Evolutionary conservation across 768 basidiomycete genomes (phyloP), one percentile per base, ranked within the genome.

Genomic region (Russula compacta): DNA sequence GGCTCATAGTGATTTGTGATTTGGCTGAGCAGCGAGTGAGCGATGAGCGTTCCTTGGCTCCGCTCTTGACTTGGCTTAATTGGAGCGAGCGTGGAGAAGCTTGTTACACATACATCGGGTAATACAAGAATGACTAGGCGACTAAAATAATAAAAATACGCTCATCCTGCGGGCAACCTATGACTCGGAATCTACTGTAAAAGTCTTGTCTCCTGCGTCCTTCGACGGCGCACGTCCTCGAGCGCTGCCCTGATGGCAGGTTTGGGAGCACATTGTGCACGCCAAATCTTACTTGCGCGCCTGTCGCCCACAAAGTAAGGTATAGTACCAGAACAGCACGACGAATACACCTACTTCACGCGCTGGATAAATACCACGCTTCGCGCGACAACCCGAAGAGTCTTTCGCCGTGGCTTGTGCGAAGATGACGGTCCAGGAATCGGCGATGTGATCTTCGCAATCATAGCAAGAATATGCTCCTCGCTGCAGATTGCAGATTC

Each of bases 391-490:
- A 76, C 78, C 70, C 82, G 87, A 38, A 93, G 72, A 14, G 78
- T 81, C 10, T 77, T 78, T 57, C 68, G 70, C 67, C 74, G 82
- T 58, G 72, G 77, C 11, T 69, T 51, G 21, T 73, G 70, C 1
- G 75, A 14, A 33, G 42, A 60, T 3, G 77, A 60, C 5, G 77
- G 73, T 7, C 71, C 72, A 10, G 76, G 67, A 6, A 78, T 69
- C 3, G 85, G 84, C 69, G 84, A 91, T 6, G 89, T 90, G 65
- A 90, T 84, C 47, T 77, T 77, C 8, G 91, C 83, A 67, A 93
- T 89, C 15, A 87, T 81, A 24, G 87, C 84, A 58, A 88, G 76
- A 42, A 92, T 85, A 55, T 79, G 85, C 65, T 79, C 78, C 66
- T 90, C 87, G 58, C 88, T 88, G 36, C 17, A n/a, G 11, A 21